phyloP scores from a whole-genome alignment of 352 stramenopile genomes.

The Pythium scleroteichum region DNA sequence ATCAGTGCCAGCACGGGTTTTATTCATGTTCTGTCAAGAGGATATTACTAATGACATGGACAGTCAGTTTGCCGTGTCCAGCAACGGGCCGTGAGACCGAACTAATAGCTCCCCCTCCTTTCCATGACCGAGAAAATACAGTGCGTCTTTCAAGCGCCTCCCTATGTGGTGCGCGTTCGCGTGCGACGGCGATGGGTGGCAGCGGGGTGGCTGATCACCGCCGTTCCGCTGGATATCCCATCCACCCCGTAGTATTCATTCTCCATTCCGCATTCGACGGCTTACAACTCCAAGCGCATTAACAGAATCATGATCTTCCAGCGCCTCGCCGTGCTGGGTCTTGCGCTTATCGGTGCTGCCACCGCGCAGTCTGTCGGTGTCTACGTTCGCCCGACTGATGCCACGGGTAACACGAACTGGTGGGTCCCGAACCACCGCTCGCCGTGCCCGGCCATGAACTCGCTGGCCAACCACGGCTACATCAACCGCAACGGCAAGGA shows the following conservation, averaged over 20 bases:
- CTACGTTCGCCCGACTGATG: conserved; percentile 14
- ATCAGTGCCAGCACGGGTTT: neutral
- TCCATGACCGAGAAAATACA: neutral
- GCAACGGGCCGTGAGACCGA: neutral
- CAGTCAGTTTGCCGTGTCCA: no score
- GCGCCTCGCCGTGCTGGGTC: conserved; percentile 10
- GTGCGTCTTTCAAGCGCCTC: neutral
- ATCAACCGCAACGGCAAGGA: conserved; percentile 38
- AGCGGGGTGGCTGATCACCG: neutral
- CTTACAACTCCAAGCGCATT: conserved; percentile 12
- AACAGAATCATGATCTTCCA: conserved; percentile 18
- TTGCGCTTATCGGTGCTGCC: conserved; percentile 11
- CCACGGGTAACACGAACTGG: conserved; percentile 18
- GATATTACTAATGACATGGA: neutral
- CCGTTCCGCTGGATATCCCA: conserved; percentile 1
- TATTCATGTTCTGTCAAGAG: neutral
- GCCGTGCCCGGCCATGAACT: conserved; percentile 49
- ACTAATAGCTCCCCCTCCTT: neutral
- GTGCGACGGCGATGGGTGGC: neutral
- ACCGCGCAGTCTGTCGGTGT: conserved; percentile 7
- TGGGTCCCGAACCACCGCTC: conserved; percentile 34
- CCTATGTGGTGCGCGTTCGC: neutral
- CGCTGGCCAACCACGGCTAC: conserved; percentile 51
- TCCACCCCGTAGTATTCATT: conserved; percentile 2
- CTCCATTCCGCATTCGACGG: conserved; percentile 14